Percentiles rank a stretch among this genome's conserved stretches.
phyloP scores from a whole-genome alignment of 1,284 basidiomycete species.

The Singerocomus inundabilis region DNA sequence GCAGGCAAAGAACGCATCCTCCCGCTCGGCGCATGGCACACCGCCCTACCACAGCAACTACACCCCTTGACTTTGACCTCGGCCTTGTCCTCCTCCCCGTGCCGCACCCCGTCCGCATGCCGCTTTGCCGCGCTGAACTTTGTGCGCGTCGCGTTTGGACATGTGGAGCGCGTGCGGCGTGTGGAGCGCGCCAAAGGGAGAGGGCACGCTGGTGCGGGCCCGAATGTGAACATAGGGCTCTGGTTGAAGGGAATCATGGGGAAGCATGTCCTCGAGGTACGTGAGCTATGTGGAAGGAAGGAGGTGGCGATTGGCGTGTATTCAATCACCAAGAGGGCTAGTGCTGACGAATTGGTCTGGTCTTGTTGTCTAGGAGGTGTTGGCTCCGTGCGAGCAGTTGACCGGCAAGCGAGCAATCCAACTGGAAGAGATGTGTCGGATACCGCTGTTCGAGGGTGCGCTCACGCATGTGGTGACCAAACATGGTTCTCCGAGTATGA shows the following conservation, averaged over 20 bases:
- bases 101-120: constrained; percentile 16
- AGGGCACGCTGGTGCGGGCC: too few relatives aligned
- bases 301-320: background rate
- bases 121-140: constrained; percentile 29
- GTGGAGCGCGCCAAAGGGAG: too few relatives aligned
- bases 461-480: constrained; percentile 19
- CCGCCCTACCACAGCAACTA: too few relatives aligned
- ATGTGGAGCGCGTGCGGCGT: constrained; percentile 33
- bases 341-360: constrained; percentile 1
- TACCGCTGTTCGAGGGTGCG: constrained; percentile 23
- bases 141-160: constrained; percentile 36
- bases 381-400: constrained; percentile 21
- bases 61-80: too few relatives aligned
- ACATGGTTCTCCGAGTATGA: constrained; percentile 23
- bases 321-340: background rate
- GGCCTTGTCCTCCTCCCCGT: too few relatives aligned
- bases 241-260: constrained; percentile 15
- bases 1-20: constrained; percentile 27
- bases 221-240: constrained; percentile 30
- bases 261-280: constrained; percentile 19
- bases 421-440: constrained; percentile 20
- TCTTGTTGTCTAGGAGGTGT: constrained; percentile 10
- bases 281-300: background rate
- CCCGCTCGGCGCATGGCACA: too few relatives aligned
- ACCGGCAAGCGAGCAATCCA: constrained; percentile 4